Evolutionary conservation across 2,329 filamentous ascomycete genomes (phyloP).

Genomic region (Colletotrichum salicis): DNA sequence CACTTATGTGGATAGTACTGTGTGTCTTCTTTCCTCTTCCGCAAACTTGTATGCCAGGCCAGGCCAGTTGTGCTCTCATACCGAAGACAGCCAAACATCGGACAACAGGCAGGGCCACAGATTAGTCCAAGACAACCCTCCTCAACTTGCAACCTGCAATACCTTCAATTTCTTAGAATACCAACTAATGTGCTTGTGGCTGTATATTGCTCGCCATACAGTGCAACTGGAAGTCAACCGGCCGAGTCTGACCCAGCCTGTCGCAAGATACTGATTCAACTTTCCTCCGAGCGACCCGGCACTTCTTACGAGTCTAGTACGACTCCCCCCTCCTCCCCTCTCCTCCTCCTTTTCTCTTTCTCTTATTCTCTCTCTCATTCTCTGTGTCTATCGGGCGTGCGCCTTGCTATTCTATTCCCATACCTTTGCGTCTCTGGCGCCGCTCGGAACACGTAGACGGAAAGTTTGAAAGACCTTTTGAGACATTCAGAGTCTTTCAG

Average conservation of each 20-base stretch:
- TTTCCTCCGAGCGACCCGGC: constrained; percentile 9
- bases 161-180: background rate
- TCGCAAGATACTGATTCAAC: background rate
- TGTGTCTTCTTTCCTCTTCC: background rate
- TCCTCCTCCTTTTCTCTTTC: background rate
- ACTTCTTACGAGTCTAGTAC: background rate
- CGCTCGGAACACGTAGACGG: background rate
- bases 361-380: background rate
- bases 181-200: background rate
- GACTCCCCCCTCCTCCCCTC: background rate
- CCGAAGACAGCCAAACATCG: background rate
- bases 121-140: background rate
- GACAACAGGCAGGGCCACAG: background rate
- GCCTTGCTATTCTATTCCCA: background rate
- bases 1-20: background rate
- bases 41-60: background rate
- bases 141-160: background rate
- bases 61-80: background rate
- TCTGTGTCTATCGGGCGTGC: background rate
- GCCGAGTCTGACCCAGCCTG: background rate
- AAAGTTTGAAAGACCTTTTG: background rate
- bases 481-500: background rate
- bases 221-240: background rate
- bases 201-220: background rate
- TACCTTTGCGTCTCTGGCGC: background rate